Evolutionary conservation across 176 grass and related monocot species (phyloP).

Genomic region (Avena insularis): DNA sequence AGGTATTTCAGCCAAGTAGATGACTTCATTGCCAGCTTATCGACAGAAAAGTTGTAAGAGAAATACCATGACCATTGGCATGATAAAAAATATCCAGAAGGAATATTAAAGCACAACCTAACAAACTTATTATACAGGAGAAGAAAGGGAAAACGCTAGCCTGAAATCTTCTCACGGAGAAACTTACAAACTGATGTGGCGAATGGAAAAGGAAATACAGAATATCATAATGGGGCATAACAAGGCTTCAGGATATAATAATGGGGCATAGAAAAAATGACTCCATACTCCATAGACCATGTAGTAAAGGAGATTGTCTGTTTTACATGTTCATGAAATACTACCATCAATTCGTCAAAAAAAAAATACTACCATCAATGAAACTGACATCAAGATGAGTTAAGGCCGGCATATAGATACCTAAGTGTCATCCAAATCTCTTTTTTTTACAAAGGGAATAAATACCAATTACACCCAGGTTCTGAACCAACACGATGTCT

Average conservation of each 20-base stretch:
- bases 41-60: background rate
- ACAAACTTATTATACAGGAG: background rate
- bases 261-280: too few species aligned
- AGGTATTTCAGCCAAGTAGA: background rate
- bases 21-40: background rate
- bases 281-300: background rate
- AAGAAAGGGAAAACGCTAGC: background rate
- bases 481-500: too few species aligned
- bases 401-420: constrained; percentile 52
- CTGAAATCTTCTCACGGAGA: background rate
- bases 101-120: background rate
- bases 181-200: background rate
- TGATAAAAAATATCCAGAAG: background rate
- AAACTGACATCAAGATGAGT: constrained; percentile 45
- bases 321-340: constrained; percentile 23
- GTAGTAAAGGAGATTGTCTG: background rate
- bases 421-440: background rate
- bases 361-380: background rate
- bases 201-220: background rate
- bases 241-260: background rate
- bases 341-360: background rate
- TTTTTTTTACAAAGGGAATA: too few species aligned
- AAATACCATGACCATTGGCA: background rate
- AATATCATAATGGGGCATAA: too few species aligned
- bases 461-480: too few species aligned